phyloP scores from a whole-genome alignment of 2,329 filamentous ascomycete genomes.

The Pseudogymnoascus verrucosus region DNA sequence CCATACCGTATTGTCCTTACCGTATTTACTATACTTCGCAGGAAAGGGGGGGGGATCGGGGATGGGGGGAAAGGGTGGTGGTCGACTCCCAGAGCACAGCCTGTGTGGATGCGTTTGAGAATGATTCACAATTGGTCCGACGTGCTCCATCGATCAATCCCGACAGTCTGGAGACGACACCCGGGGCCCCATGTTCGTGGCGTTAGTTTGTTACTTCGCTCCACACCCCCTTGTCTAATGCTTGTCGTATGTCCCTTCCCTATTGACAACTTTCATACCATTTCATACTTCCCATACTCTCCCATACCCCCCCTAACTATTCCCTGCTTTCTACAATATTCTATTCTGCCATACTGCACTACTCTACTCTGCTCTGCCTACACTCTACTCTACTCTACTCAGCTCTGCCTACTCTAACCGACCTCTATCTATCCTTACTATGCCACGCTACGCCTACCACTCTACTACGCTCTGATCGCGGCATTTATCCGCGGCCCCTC shows the following conservation, averaged over 20 bases:
- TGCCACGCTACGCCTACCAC: not conserved
- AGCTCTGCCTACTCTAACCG: too few relatives aligned
- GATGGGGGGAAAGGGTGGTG: not conserved
- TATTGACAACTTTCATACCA: too few relatives aligned
- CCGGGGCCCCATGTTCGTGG: not conserved
- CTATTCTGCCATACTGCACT: not conserved
- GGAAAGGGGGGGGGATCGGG: too few relatives aligned
- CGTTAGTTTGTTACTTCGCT: not conserved
- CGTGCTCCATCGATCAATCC: not conserved
- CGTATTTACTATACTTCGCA: too few relatives aligned
- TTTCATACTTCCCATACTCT: too few relatives aligned
- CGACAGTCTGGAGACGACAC: not conserved
- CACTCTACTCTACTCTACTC: not conserved
- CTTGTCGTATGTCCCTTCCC: too few relatives aligned
- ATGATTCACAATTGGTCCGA: not conserved
- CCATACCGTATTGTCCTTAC: too few relatives aligned
- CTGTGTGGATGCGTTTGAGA: not conserved
- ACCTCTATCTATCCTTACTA: too few relatives aligned
- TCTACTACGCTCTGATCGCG: not conserved
- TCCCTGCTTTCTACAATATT: too few relatives aligned
- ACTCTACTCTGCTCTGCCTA: not conserved
- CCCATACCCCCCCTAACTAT: not conserved
- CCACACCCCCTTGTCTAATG: not conserved
- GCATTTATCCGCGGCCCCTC: not conserved
- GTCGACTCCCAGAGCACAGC: not conserved